A percentile compares a stretch with the other conserved stretches of the same genome.
These are phyloP conservation scores for Monilinia laxa DNA, from an alignment of 2,329 filamentous ascomycete genomes.

Conservation along the genomic window DNA sequence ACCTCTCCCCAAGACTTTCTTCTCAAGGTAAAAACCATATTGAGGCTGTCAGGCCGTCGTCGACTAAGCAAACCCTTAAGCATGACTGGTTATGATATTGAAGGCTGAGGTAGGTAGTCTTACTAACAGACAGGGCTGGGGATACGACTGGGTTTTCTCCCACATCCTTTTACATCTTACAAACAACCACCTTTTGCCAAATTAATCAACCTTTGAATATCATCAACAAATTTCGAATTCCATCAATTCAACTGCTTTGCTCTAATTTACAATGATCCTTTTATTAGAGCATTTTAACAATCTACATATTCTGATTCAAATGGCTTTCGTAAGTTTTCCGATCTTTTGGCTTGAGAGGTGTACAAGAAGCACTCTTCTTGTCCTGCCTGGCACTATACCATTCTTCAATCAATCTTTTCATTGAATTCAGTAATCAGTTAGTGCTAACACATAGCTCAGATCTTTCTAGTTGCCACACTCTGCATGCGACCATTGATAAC, in stretches of 20 bases:
- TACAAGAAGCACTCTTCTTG: background rate
- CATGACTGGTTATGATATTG: background rate
- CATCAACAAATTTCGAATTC: background rate
- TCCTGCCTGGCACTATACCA: no score
- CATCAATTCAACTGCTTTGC: background rate
- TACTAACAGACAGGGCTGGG: background rate
- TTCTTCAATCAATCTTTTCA: background rate
- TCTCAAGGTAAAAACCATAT: background rate
- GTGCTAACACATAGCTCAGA: background rate
- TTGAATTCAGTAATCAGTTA: accelerated
- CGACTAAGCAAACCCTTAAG: conserved; percentile 1
- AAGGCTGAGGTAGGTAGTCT: background rate
- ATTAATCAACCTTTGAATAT: background rate
- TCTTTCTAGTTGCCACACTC: background rate
- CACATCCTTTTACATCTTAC: background rate
- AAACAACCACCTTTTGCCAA: background rate
- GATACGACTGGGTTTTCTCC: background rate
- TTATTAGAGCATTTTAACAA: background rate
- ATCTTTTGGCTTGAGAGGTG: background rate
- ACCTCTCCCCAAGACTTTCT: background rate
- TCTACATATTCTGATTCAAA: background rate
- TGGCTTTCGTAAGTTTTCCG: background rate
- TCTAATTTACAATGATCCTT: background rate
- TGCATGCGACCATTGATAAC: background rate
- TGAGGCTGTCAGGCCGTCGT: background rate